Percentiles rank a stretch among this genome's conserved stretches.
Evolutionary conservation across 768 basidiomycete species (phyloP).

Genomic region (Termitomyces sp.): DNA sequence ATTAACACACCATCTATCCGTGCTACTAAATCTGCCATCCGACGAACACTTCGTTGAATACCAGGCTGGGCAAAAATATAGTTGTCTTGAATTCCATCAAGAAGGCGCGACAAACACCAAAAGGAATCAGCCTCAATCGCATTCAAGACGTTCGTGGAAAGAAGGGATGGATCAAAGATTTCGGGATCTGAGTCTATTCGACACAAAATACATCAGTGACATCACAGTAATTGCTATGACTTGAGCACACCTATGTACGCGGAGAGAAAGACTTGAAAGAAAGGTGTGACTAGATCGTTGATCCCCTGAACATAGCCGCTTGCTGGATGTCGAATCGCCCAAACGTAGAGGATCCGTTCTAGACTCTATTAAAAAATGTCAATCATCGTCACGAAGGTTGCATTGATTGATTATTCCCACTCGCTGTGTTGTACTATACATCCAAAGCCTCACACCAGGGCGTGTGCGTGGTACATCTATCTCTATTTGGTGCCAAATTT

Average conservation of each 20-base stretch:
- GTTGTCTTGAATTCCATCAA: slow-evolving; percentile 98
- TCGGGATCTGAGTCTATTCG: slow-evolving; percentile 85
- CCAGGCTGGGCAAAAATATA: slow-evolving; percentile 97
- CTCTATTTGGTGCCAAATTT: slow-evolving; percentile 99
- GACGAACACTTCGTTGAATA: slow-evolving; percentile 87
- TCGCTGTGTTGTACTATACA: slow-evolving; percentile 84
- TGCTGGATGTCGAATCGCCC: slow-evolving; percentile 98
- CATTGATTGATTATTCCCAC: slow-evolving; percentile 39
- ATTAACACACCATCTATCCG: slow-evolving; percentile 72
- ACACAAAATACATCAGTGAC: slow-evolving; percentile 4
- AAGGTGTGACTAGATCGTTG: slow-evolving; percentile 96
- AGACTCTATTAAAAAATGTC: slow-evolving; percentile 58
- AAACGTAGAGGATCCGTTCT: slow-evolving; percentile 95
- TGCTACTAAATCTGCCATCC: slow-evolving; percentile 92
- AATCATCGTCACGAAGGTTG: slow-evolving; percentile 5
- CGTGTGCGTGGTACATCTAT: slow-evolving; percentile 96
- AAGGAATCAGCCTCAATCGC: slow-evolving; percentile 97
- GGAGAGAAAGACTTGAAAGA: slow-evolving; percentile 95
- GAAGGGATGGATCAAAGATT: slow-evolving; percentile 72
- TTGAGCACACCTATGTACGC: slow-evolving; percentile 78
- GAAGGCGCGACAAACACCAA: slow-evolving; percentile 93
- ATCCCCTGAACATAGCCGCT: slow-evolving; percentile 99
- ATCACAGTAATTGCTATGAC: not conserved
- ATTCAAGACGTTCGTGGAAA: slow-evolving; percentile 66
- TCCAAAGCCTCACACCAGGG: slow-evolving; percentile 90